Evolutionary conservation across 257 asterid species (phyloP).

Genomic region (Eucommia ulmoides): DNA sequence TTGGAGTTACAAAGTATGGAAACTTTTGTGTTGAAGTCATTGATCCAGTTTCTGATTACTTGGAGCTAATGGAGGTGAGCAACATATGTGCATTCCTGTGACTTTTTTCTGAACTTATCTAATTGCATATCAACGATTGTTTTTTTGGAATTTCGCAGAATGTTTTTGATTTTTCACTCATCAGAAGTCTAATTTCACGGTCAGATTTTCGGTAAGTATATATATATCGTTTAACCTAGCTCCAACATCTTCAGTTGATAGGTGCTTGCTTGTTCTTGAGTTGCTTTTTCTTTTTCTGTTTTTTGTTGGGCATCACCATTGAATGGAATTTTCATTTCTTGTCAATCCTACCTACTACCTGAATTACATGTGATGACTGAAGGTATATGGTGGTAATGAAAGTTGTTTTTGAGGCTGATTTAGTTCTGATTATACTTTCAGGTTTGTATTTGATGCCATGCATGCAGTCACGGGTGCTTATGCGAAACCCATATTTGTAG

Average conservation of each 20-base stretch:
- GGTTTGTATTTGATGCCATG: conserved; percentile 95
- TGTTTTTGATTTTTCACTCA: conserved; percentile 83
- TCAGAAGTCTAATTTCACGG: conserved; percentile 55
- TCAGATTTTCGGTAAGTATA: conserved; percentile 96
- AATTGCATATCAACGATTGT: conserved; percentile 3
- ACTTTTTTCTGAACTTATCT: too few relatives aligned
- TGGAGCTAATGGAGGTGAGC: conserved; percentile 94
- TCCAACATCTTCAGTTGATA: too few relatives aligned
- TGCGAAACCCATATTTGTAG: conserved; percentile 91
- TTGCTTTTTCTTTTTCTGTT: too few relatives aligned
- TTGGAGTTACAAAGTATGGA: conserved; percentile 53
- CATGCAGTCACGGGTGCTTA: conserved; percentile 99
- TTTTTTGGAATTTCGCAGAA: conserved; percentile 74
- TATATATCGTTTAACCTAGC: too few relatives aligned
- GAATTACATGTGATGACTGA: too few relatives aligned
- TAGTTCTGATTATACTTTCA: conserved; percentile 20
- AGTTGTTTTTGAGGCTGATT: not conserved
- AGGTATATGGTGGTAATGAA: too few relatives aligned
- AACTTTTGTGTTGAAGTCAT: conserved; percentile 72
- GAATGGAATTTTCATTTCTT: too few relatives aligned
- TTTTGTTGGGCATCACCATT: too few relatives aligned
- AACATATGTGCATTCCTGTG: not conserved
- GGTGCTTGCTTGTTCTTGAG: too few relatives aligned
- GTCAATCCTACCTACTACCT: too few relatives aligned
- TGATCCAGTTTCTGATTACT: conserved; percentile 87